Conservation (phyloP, 139 green algal genomes). For the Pseudopediastrum boryanum region DNA sequence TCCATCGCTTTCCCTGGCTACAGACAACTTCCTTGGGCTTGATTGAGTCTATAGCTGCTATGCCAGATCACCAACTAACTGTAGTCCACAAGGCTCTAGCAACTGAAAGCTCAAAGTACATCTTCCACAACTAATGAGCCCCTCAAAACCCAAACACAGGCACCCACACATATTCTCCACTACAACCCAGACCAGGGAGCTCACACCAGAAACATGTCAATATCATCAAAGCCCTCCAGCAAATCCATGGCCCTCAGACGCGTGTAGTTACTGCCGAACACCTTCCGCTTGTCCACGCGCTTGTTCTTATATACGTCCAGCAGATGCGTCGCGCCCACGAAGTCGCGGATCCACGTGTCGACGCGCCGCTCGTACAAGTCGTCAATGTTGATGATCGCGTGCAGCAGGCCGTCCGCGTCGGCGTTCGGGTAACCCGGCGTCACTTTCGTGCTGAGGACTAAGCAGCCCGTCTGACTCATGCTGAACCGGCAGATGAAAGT, state of each 20-base stretch:
- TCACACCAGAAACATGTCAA: constrained; percentile 2
- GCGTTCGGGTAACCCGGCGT: constrained; percentile 24
- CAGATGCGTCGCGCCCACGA: constrained; percentile 56
- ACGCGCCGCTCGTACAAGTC: constrained; percentile 68
- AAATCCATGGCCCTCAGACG: constrained; percentile 39
- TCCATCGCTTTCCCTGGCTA: too few species aligned
- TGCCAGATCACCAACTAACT: too few species aligned
- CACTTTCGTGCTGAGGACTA: constrained; percentile 51
- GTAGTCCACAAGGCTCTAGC: too few species aligned
- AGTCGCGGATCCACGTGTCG: constrained; percentile 70
- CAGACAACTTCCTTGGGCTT: too few species aligned
- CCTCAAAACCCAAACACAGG: too few species aligned
- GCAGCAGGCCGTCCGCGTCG: constrained; percentile 62
- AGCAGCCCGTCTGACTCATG: constrained; percentile 53
- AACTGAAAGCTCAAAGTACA: too few species aligned
- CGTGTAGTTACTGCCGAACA: constrained; percentile 63
- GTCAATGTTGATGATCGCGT: constrained; percentile 65
- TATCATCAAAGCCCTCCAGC: constrained; percentile 28
- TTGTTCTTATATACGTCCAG: constrained; percentile 70
- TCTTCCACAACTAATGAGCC: too few species aligned
- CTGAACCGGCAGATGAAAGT: constrained; percentile 73
- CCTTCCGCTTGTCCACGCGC: constrained; percentile 70
- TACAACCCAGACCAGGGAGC: too few species aligned
- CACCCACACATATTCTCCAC: too few species aligned
- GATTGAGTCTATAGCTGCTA: too few species aligned